Percentiles rank a stretch among this genome's conserved stretches.
Evolutionary conservation across 345 rosid species (phyloP).

Genomic region (Arabidopsis arenosa): DNA sequence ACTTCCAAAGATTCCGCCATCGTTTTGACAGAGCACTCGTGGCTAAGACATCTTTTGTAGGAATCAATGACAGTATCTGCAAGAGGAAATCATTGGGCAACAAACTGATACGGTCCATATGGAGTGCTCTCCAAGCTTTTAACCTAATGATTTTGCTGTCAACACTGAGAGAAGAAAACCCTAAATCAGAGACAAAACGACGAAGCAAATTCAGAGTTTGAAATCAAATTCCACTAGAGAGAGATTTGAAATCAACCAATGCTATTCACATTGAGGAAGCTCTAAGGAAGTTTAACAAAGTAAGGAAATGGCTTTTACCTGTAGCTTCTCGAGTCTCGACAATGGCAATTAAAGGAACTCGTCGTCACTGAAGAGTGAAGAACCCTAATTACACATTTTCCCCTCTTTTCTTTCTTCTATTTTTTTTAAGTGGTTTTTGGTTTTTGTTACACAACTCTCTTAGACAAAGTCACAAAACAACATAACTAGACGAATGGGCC

Average conservation of each 20-base stretch:
- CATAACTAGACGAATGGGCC: no score
- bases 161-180: no score
- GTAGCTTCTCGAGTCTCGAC: no score
- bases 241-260: not conserved
- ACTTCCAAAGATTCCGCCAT: conserved; percentile 19
- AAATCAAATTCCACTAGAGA: not conserved
- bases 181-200: no score
- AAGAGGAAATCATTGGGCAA: conserved; percentile 25
- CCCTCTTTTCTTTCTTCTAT: no score
- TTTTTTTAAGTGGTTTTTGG: no score
- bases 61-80: conserved; percentile 29
- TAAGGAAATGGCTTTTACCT: not conserved
- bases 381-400: not conserved
- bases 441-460: no score
- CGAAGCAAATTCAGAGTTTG: no score
- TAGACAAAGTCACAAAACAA: no score
- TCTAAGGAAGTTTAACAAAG: not conserved
- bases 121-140: not conserved
- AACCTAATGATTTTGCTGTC: not conserved
- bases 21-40: conserved; percentile 17
- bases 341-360: no score
- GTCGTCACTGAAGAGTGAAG: not conserved
- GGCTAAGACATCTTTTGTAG: conserved; percentile 21
- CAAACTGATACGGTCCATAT: conserved; percentile 27
- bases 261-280: not conserved